Evolutionary conservation across 2,329 filamentous ascomycete species (phyloP).

Genomic region (Fusarium paranaense): DNA sequence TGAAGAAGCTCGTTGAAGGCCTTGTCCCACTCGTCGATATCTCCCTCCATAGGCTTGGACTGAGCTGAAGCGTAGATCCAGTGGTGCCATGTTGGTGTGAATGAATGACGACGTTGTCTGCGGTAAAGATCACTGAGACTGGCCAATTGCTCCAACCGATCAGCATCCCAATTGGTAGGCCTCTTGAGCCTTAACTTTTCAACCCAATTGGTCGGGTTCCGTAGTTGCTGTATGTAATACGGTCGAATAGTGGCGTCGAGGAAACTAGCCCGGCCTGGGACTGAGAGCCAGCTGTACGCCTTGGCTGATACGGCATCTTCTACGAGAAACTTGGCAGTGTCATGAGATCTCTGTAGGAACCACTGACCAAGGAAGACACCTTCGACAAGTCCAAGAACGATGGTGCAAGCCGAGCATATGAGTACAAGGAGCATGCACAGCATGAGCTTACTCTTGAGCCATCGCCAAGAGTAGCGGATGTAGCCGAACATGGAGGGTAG

Average conservation of each 20-base stretch:
- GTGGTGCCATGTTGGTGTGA: background rate
- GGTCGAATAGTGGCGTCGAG: background rate
- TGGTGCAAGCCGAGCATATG: background rate
- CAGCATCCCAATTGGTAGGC: background rate
- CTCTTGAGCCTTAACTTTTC: background rate
- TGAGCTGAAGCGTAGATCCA: conserved; percentile 6
- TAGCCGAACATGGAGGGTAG: background rate
- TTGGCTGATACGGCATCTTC: background rate
- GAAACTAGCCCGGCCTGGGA: background rate
- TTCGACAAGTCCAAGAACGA: background rate
- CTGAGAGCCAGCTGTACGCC: background rate
- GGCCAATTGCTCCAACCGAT: background rate
- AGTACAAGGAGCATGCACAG: background rate
- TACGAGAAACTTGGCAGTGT: background rate
- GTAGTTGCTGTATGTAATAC: background rate
- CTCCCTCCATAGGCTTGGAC: background rate
- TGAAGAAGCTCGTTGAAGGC: background rate
- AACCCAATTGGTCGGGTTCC: background rate
- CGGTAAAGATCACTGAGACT: background rate
- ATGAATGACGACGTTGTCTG: background rate
- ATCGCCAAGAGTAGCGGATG: background rate
- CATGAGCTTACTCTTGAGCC: background rate
- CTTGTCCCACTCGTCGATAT: background rate
- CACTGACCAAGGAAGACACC: background rate
- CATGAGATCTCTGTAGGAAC: background rate